phyloP scores from a whole-genome alignment of 768 basidiomycete genomes.

The Lactifluus echinatus region DNA sequence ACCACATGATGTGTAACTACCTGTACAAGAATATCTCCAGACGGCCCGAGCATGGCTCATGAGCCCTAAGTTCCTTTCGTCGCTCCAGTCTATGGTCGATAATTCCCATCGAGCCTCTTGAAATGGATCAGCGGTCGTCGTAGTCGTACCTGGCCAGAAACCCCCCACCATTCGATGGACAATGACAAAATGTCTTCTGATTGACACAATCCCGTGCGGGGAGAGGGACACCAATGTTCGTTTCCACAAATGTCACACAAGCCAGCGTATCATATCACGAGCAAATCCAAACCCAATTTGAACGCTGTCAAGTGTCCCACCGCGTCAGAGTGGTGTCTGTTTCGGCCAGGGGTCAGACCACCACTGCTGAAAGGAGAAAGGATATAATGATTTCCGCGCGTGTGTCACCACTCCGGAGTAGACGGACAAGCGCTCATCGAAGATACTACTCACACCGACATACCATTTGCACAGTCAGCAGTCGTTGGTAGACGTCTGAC shows the following conservation, averaged over 20 bases:
- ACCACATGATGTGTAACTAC: neutral
- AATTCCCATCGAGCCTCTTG: neutral
- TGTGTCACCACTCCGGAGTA: conserved; percentile 9
- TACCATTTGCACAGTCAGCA: neutral
- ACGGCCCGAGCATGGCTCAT: neutral
- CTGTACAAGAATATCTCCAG: neutral
- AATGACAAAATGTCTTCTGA: neutral
- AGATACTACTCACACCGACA: neutral
- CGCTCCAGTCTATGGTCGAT: neutral
- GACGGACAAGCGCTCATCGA: neutral
- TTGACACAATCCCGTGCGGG: neutral
- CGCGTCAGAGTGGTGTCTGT: neutral
- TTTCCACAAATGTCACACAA: neutral
- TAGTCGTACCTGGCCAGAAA: neutral
- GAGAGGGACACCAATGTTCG: neutral
- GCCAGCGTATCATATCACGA: neutral
- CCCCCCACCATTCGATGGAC: neutral
- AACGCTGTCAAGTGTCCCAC: conserved; percentile 1
- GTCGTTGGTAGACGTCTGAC: neutral
- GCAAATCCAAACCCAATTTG: neutral
- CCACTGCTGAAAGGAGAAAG: conserved; percentile 15
- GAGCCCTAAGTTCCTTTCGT: neutral
- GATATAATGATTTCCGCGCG: neutral
- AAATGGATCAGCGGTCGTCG: conserved; percentile 10
- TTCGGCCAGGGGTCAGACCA: conserved; percentile 6